Conservation (phyloP, 192 early-diverging fungal genomes). For the Coemansia reversa region DNA sequence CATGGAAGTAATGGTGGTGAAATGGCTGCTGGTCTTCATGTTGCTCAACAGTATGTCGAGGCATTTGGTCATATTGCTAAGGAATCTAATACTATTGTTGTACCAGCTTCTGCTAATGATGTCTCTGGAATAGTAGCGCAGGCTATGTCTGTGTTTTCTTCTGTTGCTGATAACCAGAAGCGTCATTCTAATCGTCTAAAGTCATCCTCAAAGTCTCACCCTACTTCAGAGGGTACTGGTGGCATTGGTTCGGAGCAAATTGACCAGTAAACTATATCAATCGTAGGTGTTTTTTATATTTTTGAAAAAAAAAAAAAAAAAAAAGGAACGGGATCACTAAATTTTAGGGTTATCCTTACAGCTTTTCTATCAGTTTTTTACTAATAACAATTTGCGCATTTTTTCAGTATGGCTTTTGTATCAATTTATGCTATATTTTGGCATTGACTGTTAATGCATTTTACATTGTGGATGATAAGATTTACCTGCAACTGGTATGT, state of each 20-base stretch:
- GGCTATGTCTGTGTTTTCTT: constrained; percentile 55
- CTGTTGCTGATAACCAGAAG: constrained; percentile 35
- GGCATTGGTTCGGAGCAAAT: constrained; percentile 49
- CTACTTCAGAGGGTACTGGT: constrained; percentile 15
- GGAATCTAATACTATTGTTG: constrained; percentile 83
- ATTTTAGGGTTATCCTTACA: no score
- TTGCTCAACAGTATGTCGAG: constrained; percentile 97
- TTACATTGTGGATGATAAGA: no score
- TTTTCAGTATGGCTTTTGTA: no score
- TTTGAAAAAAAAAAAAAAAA: no score
- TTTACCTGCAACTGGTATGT: no score
- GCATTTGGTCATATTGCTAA: constrained; percentile 92
- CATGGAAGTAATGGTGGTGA: constrained; percentile 60
- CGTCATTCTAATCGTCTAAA: not conserved
- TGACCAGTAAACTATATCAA: constrained; percentile 19
- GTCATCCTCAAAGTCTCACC: not conserved
- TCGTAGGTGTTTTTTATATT: no score
- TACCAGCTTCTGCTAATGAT: constrained; percentile 82
- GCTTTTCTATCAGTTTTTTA: no score
- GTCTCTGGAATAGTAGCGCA: constrained; percentile 88
- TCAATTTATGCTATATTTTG: no score
- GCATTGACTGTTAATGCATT: no score
- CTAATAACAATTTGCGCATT: no score
- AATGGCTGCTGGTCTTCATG: constrained; percentile 83
- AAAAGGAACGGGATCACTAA: no score